Evolutionary conservation across 2,329 filamentous ascomycete genomes (phyloP), one percentile per base, ranked within the genome.

Genomic region (Lachnellula suecica): DNA sequence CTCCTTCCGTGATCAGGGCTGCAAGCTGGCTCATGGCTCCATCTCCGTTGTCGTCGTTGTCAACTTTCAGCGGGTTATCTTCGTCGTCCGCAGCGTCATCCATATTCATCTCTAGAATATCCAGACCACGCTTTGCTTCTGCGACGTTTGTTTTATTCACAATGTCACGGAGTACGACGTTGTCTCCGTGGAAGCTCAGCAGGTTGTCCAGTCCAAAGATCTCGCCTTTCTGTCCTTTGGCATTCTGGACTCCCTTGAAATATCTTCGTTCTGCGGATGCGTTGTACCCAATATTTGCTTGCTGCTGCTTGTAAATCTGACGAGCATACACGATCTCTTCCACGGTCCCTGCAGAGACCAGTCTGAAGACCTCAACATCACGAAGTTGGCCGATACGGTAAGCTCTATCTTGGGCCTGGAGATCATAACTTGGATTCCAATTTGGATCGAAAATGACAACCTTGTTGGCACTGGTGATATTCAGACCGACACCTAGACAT

Each of bases 111-210:
- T 89, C 86, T n/a, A 86, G 78, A 25, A 97, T 83, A 24, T 83
- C 80, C 9, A 97, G 88, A 0, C 91, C 93, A 1, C 88, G 91
- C 66, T 87, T 89, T 38, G 90, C 90, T 72, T 99, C 94, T 4
- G 94, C 94, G 47, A 99, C 85, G 64, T 99, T 99, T 24, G 94
- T 97, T 71, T 97, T 96, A 75, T 97, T 96, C 63, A 99, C 91
- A 61, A 99, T 97, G 51, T 97, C 91, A n/a, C 89, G 83, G 4
- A 97, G 79, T 13, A 97, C 79, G 11, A 95, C 81, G 54, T 88
- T 88, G 59, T 92, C 83, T 44, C 84, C 82, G 58, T 91, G 85
- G 57, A 90, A 97, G 0, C 84, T 84, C 62, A 99, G 91, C 11
- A 99, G 79, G 60, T 99, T 99, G 20, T 80, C 72, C 2, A 97